Evolutionary conservation across 305 asterid species (phyloP).

Genomic region (Rubia occidens): DNA sequence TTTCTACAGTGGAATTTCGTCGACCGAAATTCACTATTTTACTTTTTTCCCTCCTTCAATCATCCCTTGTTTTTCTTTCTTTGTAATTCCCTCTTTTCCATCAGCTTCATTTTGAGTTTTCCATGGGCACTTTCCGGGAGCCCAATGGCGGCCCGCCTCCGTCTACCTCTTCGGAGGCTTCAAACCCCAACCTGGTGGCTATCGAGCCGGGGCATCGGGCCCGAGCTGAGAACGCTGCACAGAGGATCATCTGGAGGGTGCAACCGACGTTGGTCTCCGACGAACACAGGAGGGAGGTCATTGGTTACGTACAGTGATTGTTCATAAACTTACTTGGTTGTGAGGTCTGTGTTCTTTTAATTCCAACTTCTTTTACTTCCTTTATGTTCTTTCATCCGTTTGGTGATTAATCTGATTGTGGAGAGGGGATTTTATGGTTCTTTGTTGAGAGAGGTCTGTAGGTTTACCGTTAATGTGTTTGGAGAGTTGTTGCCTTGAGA

Average conservation of each 20-base stretch:
- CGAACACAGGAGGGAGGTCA: conserved; percentile 45
- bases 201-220: conserved; percentile 46
- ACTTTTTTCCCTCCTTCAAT: no score
- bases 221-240: conserved; percentile 45
- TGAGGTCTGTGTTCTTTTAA: conserved; percentile 36
- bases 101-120: neutral
- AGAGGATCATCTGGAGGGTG: conserved; percentile 41
- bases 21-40: no score
- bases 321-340: conserved; percentile 42
- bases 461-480: no score
- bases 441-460: no score
- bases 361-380: neutral
- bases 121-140: conserved; percentile 26
- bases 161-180: conserved; percentile 6
- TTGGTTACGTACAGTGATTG: conserved; percentile 58
- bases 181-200: conserved; percentile 21
- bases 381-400: neutral
- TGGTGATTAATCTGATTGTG: neutral
- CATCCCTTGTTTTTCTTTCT: no score
- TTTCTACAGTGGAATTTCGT: no score
- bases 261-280: conserved; percentile 62
- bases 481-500: no score
- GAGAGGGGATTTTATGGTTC: neutral
- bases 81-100: no score
- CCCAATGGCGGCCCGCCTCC: conserved; percentile 16